Conservation (phyloP, 2,329 filamentous ascomycete species). For the Scytalidium sp. region DNA sequence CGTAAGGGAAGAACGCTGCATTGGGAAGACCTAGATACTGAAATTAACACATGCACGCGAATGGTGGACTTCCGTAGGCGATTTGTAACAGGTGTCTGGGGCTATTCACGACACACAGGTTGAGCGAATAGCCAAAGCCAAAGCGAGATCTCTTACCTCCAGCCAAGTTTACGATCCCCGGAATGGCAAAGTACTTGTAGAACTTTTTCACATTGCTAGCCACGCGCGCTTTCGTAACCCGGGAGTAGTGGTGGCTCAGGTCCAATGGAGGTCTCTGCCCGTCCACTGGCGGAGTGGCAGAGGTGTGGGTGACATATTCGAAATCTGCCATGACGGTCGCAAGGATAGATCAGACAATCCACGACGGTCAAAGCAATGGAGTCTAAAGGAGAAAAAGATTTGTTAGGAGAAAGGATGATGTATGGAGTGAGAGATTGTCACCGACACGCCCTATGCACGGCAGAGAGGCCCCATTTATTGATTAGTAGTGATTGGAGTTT, state of each 20-base stretch:
- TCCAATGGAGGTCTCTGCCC: slow-evolving; percentile 55
- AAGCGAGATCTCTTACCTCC: slow-evolving; percentile 51
- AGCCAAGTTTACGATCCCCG: slow-evolving; percentile 59
- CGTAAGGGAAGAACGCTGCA: slow-evolving; percentile 80
- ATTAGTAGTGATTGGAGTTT: background rate
- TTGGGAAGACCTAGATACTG: slow-evolving; percentile 68
- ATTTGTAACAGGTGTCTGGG: background rate
- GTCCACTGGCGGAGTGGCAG: slow-evolving; percentile 6
- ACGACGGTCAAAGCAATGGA: background rate
- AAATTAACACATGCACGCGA: background rate
- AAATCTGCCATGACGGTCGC: slow-evolving; percentile 21
- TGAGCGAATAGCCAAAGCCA: no score
- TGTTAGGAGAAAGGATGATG: background rate
- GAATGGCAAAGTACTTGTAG: slow-evolving; percentile 78
- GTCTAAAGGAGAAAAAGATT: background rate
- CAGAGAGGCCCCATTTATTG: background rate
- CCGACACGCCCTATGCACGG: no score
- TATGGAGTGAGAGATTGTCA: no score
- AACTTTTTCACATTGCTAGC: slow-evolving; percentile 73
- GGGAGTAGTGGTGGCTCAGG: slow-evolving; percentile 75
- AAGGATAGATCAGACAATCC: background rate
- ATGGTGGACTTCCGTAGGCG: slow-evolving; percentile 2
- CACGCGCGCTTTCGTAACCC: slow-evolving; percentile 60
- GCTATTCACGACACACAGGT: slow-evolving; percentile 8
- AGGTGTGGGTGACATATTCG: slow-evolving; percentile 16